Evolutionary conservation across 345 rosid genomes (phyloP), one percentile per base, ranked within the genome.

Genomic region (Eucalyptus paniculata): DNA sequence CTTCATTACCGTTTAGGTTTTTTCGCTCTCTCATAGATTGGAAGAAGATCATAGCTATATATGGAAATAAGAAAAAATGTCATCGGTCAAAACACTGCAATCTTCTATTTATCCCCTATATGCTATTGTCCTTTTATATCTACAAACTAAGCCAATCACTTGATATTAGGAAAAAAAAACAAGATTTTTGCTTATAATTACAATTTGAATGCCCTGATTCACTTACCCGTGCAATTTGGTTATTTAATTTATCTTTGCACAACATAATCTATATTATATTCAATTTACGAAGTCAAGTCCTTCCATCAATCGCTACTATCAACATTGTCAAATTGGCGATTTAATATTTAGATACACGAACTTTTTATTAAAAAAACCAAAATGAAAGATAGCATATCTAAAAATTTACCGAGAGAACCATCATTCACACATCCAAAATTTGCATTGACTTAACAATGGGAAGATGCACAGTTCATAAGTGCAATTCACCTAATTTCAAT

Each of bases 221-320:
- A 56, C 6, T 56, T 24, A 56, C 12, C 0, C 3, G 0, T 62
- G 69, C 34, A 28, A 30, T 62, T 0, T 62, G 3, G 17, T 28
- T 1, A 30, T 62, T 30, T 62, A 1, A 62, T n/a, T 62, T 13
- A 62, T 62, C 69, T 62, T 62, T 0, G 9, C 16, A 12, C 1
- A 0, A 28, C 1, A 0, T 0, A 62, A 62, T 30, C 69, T 62
- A 1, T 28, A 62, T 13, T 62, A 0, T 15, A 16, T 16, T 65
- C 1, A 1, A 65, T n/a, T 17, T 7, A 65, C 6, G 2, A 32
- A n/a, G 32, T n/a, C 77, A n/a, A n/a, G 21, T 2, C 6, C 21
- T 65, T 15, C 40, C 0, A 2, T 23, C 30, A 23, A 56, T 56
- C 1, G 6, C 30, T 9, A 24, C 0, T 56, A 10, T 10, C 0